Percentiles rank a stretch among this genome's conserved stretches.
phyloP scores from a whole-genome alignment of 805 yeast genomes.

The Zygosaccharomyces pseudorouxii region DNA sequence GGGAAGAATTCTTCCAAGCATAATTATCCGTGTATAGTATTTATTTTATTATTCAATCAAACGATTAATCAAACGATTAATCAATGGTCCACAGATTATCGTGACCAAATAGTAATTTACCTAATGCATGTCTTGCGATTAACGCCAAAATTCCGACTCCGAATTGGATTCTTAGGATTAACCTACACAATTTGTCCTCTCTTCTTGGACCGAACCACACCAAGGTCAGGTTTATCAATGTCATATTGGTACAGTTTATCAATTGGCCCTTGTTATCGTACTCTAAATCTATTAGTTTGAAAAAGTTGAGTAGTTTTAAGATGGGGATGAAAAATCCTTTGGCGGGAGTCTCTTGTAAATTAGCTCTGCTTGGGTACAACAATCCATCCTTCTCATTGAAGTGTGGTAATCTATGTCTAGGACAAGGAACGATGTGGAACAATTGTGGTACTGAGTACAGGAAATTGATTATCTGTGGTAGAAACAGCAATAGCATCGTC shows the following conservation, averaged over 20 bases:
- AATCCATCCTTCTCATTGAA: conserved; percentile 64
- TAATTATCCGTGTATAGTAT: background rate
- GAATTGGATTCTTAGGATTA: conserved; percentile 60
- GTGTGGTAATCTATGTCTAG: conserved; percentile 88
- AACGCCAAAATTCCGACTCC: conserved; percentile 62
- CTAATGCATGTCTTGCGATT: conserved; percentile 72
- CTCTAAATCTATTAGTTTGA: conserved; percentile 46
- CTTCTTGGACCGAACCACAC: conserved; percentile 89
- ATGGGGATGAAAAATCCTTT: conserved; percentile 32
- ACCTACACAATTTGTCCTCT: conserved; percentile 68
- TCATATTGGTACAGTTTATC: conserved; percentile 67
- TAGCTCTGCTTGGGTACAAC: conserved; percentile 66
- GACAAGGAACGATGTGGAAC: conserved; percentile 83
- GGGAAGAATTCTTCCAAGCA: conserved; percentile 28
- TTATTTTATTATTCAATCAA: background rate
- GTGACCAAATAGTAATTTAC: conserved; percentile 80
- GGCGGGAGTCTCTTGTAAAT: conserved; percentile 36
- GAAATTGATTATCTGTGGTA: conserved; percentile 90
- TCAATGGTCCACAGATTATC: conserved; percentile 59
- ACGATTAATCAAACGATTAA: conserved; percentile 3
- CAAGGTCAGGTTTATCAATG: conserved; percentile 74
- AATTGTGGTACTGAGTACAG: conserved; percentile 89
- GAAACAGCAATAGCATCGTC: conserved; percentile 76
- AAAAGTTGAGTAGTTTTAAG: conserved; percentile 43
- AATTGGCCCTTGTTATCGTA: conserved; percentile 32